phyloP scores from a whole-genome alignment of 768 basidiomycete genomes.

The Collybiopsis confluens region DNA sequence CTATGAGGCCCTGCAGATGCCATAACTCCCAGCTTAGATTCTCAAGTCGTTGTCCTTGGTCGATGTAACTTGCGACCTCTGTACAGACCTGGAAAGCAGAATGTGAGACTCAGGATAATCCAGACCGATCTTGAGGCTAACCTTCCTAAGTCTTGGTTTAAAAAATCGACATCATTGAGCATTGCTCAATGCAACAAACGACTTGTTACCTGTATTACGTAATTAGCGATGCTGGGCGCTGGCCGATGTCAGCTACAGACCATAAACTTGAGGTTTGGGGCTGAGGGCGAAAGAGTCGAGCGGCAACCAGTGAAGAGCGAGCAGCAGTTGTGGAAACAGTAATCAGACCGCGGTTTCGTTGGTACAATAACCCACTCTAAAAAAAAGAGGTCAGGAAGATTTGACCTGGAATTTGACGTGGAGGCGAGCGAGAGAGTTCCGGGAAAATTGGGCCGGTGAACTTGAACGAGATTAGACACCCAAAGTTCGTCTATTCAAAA shows the following conservation, averaged over 20 bases:
- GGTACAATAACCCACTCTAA: too few species aligned
- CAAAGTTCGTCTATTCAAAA: too few species aligned
- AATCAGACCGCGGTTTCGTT: too few species aligned
- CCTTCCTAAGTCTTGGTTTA: conserved; percentile 94
- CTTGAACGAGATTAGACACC: too few species aligned
- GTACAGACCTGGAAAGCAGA: conserved; percentile 66
- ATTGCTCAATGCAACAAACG: conserved; percentile 90
- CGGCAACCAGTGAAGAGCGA: too few species aligned
- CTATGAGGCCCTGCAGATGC: conserved; percentile 89
- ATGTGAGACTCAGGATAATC: conserved; percentile 2
- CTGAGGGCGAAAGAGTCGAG: too few species aligned
- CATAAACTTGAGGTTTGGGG: conserved; percentile 85
- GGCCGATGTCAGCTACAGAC: conserved; percentile 26
- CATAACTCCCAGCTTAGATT: conserved; percentile 91
- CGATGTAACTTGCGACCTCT: conserved; percentile 86
- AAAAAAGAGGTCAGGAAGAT: too few species aligned
- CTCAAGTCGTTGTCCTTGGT: conserved; percentile 88
- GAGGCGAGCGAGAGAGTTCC: too few species aligned
- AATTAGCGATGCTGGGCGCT: conserved; percentile 12
- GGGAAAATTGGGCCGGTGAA: too few species aligned
- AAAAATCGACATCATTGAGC: conserved; percentile 77
- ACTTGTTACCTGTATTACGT: conserved; percentile 68
- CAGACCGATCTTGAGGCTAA: conserved; percentile 11
- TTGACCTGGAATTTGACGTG: too few species aligned
- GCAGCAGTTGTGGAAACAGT: too few species aligned